phyloP scores from a whole-genome alignment of 2,329 filamentous ascomycete species.

The Ceratocystis colombiana region DNA sequence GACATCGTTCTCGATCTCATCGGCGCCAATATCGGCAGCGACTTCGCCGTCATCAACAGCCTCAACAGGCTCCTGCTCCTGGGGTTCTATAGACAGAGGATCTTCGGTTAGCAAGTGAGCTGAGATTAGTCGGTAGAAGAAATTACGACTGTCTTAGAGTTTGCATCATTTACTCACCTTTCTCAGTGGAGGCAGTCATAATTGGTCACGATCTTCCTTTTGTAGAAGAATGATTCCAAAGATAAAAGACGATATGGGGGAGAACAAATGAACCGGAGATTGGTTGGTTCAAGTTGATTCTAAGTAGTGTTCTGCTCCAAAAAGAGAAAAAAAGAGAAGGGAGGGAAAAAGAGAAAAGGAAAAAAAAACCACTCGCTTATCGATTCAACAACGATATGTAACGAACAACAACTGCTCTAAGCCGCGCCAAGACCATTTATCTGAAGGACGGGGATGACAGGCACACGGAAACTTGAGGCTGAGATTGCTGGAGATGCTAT shows the following conservation, averaged over 20 bases:
- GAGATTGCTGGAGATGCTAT: neutral
- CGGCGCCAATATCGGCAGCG: conserved; percentile 11
- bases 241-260: conserved; percentile 3
- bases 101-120: conserved; percentile 17
- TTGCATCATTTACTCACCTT: conserved; percentile 10
- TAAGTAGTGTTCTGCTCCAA: conserved; percentile 1
- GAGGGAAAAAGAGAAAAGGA: neutral
- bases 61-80: conserved; percentile 22
- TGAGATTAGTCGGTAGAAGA: no score
- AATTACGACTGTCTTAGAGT: no score
- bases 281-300: conserved; percentile 14
- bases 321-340: conserved; percentile 17
- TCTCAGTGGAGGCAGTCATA: conserved; percentile 21
- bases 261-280: conserved; percentile 4
- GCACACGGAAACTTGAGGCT: conserved; percentile 9
- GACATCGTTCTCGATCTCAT: conserved; percentile 16
- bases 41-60: conserved; percentile 2
- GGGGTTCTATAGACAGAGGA: conserved; percentile 6
- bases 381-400: conserved; percentile 17
- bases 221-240: conserved; percentile 5
- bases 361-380: conserved; percentile 24
- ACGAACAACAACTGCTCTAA: conserved; percentile 12
- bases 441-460: neutral
- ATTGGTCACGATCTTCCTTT: conserved; percentile 18
- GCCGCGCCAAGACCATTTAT: conserved; percentile 15